Conservation (phyloP, 148 eudicot genomes). For the Rheum nobile region DNA sequence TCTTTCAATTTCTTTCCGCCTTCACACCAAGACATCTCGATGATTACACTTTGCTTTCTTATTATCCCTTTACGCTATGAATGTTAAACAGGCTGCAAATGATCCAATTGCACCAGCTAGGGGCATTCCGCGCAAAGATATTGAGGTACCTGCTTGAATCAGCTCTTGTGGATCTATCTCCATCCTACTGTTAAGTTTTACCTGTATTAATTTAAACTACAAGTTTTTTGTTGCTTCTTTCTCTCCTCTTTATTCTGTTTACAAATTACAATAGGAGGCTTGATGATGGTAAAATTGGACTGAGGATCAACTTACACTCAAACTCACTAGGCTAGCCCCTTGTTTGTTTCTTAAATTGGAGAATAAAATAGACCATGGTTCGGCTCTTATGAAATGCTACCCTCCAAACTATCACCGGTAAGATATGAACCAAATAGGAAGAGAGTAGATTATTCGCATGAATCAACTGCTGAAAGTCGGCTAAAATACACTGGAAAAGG, state of each 20-base stretch:
- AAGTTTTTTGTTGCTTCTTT: not conserved
- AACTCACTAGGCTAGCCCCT: not conserved
- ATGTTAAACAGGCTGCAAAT: constrained; percentile 59
- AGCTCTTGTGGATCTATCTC: not conserved
- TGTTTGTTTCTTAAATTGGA: not conserved
- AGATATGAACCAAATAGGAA: not conserved
- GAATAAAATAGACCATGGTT: not conserved
- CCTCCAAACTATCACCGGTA: not conserved
- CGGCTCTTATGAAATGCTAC: not conserved
- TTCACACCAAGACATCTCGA: not conserved
- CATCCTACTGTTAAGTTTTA: not conserved
- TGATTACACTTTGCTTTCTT: not conserved
- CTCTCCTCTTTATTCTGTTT: not conserved
- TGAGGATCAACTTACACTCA: not conserved
- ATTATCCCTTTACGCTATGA: not conserved
- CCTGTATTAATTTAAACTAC: not conserved
- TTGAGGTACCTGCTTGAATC: constrained; percentile 35
- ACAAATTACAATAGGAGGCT: not conserved
- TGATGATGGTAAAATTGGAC: not conserved
- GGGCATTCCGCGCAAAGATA: constrained; percentile 81
- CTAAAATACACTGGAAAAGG: not conserved
- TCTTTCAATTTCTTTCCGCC: no score
- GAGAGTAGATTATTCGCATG: not conserved
- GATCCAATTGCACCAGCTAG: constrained; percentile 97
- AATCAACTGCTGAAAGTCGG: not conserved